Evolutionary conservation across 2,329 filamentous ascomycete species (phyloP).

Genomic region (Blastomyces emzantsi): DNA sequence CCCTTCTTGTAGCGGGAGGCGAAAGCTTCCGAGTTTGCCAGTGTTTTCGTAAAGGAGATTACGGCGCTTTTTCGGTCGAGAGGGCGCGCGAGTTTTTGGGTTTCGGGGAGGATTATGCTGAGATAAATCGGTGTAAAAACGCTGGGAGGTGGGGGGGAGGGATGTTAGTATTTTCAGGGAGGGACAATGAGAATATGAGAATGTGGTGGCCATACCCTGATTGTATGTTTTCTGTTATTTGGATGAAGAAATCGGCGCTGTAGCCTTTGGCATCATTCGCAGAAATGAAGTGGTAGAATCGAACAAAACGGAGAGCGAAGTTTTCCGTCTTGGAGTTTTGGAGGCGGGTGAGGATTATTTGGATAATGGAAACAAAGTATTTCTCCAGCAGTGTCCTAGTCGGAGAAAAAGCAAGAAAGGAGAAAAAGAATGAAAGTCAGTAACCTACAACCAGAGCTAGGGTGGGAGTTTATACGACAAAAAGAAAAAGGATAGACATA

Average conservation of each 20-base stretch:
- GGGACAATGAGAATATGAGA: conserved; percentile 1
- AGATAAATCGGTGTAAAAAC: conserved; percentile 75
- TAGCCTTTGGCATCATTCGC: conserved; percentile 71
- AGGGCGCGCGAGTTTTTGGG: conserved; percentile 77
- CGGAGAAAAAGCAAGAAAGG: background rate
- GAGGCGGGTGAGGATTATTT: conserved; percentile 67
- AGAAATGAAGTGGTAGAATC: conserved; percentile 89
- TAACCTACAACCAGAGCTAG: conserved; percentile 2
- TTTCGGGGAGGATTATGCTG: conserved; percentile 76
- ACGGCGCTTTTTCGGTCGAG: conserved; percentile 90
- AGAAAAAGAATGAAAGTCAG: background rate
- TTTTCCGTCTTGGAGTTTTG: conserved; percentile 69
- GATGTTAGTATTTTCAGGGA: conserved; percentile 1
- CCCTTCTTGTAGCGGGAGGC: conserved; percentile 74
- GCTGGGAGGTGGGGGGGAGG: background rate
- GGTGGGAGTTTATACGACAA: background rate
- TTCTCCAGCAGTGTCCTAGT: conserved; percentile 55
- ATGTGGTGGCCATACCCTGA: conserved; percentile 41
- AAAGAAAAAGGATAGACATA: conserved; percentile 39
- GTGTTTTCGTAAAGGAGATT: conserved; percentile 83
- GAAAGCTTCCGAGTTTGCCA: conserved; percentile 79
- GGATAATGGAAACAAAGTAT: conserved; percentile 72
- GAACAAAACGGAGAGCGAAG: conserved; percentile 77
- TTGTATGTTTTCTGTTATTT: conserved; percentile 73
- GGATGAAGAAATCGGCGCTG: conserved; percentile 86